Conservation (phyloP, 805 yeast genomes). For the Ogataea parapolymorpha region DNA sequence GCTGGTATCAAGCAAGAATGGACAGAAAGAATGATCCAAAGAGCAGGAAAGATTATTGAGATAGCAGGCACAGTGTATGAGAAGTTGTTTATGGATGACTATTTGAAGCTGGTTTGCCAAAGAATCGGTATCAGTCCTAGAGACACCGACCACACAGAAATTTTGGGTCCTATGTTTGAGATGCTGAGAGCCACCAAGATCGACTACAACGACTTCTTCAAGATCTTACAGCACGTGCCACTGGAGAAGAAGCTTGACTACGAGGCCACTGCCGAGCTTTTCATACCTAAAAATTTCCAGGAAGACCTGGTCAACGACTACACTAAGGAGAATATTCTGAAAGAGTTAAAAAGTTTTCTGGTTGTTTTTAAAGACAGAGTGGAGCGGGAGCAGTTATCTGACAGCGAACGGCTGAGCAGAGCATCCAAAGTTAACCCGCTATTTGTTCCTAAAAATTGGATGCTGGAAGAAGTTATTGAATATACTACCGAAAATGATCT, state of each 20-base stretch:
- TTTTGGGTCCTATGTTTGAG: constrained; percentile 60
- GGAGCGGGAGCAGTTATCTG: constrained; percentile 33
- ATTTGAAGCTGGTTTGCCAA: constrained; percentile 52
- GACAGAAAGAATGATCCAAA: constrained; percentile 46
- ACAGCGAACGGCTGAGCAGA: constrained; percentile 36
- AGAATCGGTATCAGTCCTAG: constrained; percentile 63
- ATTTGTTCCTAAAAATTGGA: constrained; percentile 83
- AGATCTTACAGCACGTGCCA: constrained; percentile 50
- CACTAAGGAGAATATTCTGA: constrained; percentile 39
- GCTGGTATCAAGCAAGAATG: constrained; percentile 44
- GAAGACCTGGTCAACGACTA: constrained; percentile 24
- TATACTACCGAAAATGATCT: constrained; percentile 48
- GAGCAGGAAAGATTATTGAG: constrained; percentile 66
- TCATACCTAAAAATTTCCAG: constrained; percentile 30
- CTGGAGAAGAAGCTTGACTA: constrained; percentile 33
- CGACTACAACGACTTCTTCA: constrained; percentile 80
- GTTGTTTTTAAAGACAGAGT: constrained; percentile 41
- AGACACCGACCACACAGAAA: constrained; percentile 39
- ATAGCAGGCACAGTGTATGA: constrained; percentile 65
- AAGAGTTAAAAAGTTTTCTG: constrained; percentile 51
- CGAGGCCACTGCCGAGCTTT: constrained; percentile 24
- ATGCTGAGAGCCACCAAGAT: constrained; percentile 58
- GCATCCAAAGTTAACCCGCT: constrained; percentile 63
- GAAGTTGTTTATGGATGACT: constrained; percentile 54
- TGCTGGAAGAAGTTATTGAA: constrained; percentile 76